Percentiles rank a stretch among this genome's conserved stretches.
phyloP scores from a whole-genome alignment of 495 filamentous ascomycete genomes.

The Aspergillus cavernicola region DNA sequence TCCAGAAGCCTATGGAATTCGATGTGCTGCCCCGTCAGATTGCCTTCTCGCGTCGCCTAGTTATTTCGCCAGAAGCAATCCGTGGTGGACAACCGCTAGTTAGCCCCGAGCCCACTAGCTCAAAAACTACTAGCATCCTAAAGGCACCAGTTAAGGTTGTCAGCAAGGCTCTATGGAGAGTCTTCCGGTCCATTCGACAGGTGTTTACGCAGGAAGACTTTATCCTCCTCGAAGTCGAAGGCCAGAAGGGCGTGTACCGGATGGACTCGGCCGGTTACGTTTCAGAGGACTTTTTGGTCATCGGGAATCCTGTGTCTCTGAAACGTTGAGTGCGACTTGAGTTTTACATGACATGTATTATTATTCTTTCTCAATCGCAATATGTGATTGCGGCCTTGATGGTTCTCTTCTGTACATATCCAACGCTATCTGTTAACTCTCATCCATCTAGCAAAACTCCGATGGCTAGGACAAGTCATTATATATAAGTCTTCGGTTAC shows the following conservation, averaged over 20 bases:
- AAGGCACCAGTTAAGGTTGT: slow-evolving; percentile 35
- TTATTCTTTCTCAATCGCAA: background rate
- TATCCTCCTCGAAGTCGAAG: slow-evolving; percentile 41
- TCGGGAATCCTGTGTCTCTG: slow-evolving; percentile 30
- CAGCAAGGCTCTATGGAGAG: slow-evolving; percentile 30
- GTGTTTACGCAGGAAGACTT: slow-evolving; percentile 46
- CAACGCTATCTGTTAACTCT: too few species aligned
- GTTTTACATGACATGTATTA: slow-evolving; percentile 5
- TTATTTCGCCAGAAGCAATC: slow-evolving; percentile 23
- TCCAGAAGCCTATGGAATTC: slow-evolving; percentile 35
- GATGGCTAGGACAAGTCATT: too few species aligned
- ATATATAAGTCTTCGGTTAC: too few species aligned
- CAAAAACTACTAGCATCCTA: slow-evolving; percentile 27
- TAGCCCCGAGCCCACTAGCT: background rate
- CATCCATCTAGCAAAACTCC: too few species aligned
- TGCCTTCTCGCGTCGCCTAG: slow-evolving; percentile 34
- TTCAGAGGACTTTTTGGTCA: slow-evolving; percentile 33
- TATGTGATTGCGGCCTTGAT: background rate
- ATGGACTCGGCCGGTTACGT: slow-evolving; percentile 40
- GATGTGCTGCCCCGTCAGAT: slow-evolving; percentile 38
- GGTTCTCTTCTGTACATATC: background rate
- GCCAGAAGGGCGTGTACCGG: slow-evolving; percentile 35
- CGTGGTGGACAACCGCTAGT: slow-evolving; percentile 14
- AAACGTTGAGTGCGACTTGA: slow-evolving; percentile 5
- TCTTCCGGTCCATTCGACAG: slow-evolving; percentile 39